These are phyloP conservation scores for Larix sibirica DNA, from an alignment of 83 land plant genomes.

Conservation along the genomic window DNA sequence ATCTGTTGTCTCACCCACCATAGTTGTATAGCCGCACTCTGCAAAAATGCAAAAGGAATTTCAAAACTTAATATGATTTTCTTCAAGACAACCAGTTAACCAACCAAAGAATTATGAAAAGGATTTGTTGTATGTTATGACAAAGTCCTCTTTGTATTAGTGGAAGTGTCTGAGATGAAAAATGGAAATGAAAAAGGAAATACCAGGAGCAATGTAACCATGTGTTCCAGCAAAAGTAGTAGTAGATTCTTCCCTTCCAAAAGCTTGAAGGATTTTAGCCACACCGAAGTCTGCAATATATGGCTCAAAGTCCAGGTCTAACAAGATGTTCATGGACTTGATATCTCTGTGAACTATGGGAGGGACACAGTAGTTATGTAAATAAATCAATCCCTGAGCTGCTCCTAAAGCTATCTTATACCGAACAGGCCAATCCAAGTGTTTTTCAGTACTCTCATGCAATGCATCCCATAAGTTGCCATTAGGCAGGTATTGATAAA, in stretches of 20 bases:
- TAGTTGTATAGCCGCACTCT: slow-evolving; percentile 38
- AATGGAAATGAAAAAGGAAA: background rate
- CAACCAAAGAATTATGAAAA: too few species aligned
- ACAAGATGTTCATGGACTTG: slow-evolving; percentile 64
- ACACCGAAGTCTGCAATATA: slow-evolving; percentile 80
- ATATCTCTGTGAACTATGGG: slow-evolving; percentile 80
- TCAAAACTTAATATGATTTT: background rate
- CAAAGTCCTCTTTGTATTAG: too few species aligned
- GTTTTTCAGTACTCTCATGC: slow-evolving; percentile 23
- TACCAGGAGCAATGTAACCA: slow-evolving; percentile 86
- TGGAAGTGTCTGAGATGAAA: too few species aligned
- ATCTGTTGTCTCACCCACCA: slow-evolving; percentile 56
- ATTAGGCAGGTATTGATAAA: slow-evolving; percentile 46
- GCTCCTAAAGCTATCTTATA: slow-evolving; percentile 68
- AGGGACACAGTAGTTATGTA: slow-evolving; percentile 58
- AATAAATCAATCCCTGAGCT: slow-evolving; percentile 73
- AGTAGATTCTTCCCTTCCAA: slow-evolving; percentile 41
- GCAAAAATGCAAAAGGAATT: background rate
- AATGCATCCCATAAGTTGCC: slow-evolving; percentile 78
- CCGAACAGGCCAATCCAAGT: slow-evolving; percentile 63
- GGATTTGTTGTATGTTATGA: too few species aligned
- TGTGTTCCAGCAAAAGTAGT: slow-evolving; percentile 61
- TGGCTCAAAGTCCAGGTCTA: slow-evolving; percentile 48
- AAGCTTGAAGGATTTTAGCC: slow-evolving; percentile 73
- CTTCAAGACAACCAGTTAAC: too few species aligned